These are phyloP conservation scores for Elsinoe perseae DNA, from an alignment of 2,329 filamentous ascomycete species.

Conservation along the genomic window DNA sequence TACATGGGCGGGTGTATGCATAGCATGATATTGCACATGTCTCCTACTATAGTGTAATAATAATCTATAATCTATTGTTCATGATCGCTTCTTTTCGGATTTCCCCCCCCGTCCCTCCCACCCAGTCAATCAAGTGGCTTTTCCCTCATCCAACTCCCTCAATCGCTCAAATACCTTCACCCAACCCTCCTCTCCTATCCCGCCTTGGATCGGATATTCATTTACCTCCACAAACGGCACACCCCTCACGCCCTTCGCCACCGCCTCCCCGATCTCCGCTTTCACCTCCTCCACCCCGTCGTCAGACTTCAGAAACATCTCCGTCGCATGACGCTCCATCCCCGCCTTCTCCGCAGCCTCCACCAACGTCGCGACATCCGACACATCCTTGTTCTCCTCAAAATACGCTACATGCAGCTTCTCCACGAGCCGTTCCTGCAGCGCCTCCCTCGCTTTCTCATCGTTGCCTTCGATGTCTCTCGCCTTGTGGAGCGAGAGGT, in stretches of 20 bases:
- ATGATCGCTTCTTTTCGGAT: background rate
- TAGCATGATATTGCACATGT: background rate
- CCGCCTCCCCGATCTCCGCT: constrained; percentile 39
- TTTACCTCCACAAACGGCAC: background rate
- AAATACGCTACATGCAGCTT: constrained; percentile 55
- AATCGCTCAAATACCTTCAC: background rate
- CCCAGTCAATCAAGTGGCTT: too few species aligned
- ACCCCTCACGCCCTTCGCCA: background rate
- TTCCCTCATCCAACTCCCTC: background rate
- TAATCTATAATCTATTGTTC: background rate
- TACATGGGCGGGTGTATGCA: background rate
- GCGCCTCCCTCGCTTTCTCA: constrained; percentile 45
- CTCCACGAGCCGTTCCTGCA: constrained; percentile 54
- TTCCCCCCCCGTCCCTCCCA: too few species aligned
- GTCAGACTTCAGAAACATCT: constrained; percentile 37
- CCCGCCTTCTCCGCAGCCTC: constrained; percentile 38
- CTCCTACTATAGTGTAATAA: background rate
- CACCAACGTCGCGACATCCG: constrained; percentile 33
- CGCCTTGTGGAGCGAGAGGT: background rate
- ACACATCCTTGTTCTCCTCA: constrained; percentile 43
- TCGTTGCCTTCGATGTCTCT: background rate
- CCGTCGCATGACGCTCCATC: constrained; percentile 35
- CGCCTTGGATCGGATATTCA: background rate
- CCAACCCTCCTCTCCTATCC: background rate
- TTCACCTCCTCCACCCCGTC: constrained; percentile 40